Conservation (phyloP, 441 rosid species). For the Erysimum cheiri region DNA sequence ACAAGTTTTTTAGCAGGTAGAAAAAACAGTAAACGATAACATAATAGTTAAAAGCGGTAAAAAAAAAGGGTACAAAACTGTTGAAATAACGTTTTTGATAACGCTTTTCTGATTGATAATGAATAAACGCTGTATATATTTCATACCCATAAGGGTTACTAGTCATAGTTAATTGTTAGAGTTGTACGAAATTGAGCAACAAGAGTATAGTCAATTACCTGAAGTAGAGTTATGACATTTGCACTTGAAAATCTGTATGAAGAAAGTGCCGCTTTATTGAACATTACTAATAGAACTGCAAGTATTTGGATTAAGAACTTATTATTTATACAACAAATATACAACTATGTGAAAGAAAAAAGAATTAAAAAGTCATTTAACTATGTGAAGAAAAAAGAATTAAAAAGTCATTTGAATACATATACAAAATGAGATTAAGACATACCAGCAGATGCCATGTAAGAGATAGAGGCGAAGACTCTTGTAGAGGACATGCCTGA, state of each 20-base stretch:
- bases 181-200: neutral
- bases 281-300: slow-evolving; percentile 82
- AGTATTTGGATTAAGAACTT: neutral
- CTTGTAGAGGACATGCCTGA: slow-evolving; percentile 16
- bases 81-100: too few relatives aligned
- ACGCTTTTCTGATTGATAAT: too few relatives aligned
- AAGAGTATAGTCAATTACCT: slow-evolving; percentile 41
- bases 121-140: too few relatives aligned
- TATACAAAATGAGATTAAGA: neutral
- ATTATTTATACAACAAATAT: neutral
- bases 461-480: slow-evolving; percentile 29
- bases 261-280: slow-evolving; percentile 96
- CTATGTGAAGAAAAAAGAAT: too few relatives aligned
- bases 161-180: neutral
- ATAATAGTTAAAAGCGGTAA: too few relatives aligned
- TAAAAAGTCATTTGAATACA: too few relatives aligned
- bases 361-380: neutral
- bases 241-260: slow-evolving; percentile 75
- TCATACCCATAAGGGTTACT: too few relatives aligned
- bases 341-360: neutral
- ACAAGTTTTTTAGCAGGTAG: neutral
- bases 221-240: slow-evolving; percentile 78
- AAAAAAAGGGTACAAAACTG: too few relatives aligned
- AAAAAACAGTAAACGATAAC: too few relatives aligned
- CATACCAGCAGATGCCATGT: slow-evolving; percentile 41